Evolutionary conservation across 352 stramenopile species (phyloP).

Genomic region (Globisporangium camurandrum): DNA sequence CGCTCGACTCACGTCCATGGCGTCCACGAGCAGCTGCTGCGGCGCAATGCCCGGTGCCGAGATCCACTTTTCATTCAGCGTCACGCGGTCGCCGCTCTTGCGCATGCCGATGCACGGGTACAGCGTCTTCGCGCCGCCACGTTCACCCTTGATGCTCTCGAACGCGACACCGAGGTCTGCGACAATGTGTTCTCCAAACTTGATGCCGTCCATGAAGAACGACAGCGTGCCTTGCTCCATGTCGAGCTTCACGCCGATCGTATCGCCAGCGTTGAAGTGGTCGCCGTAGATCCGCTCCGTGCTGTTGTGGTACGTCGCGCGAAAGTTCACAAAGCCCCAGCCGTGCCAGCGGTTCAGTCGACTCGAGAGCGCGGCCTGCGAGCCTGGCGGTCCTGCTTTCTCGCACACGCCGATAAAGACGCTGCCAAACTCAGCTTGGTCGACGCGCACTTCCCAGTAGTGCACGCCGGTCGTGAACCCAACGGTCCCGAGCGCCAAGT

Average conservation of each 20-base stretch:
- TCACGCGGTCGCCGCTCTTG: conserved; percentile 93
- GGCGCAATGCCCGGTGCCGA: conserved; percentile 76
- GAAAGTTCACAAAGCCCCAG: conserved; percentile 97
- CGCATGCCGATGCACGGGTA: conserved; percentile 96
- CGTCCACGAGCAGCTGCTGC: conserved; percentile 72
- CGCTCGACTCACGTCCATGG: conserved; percentile 86
- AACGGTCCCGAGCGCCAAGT: conserved; percentile 76
- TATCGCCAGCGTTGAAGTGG: conserved; percentile 93
- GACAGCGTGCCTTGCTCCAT: conserved; percentile 96
- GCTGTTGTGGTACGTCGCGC: conserved; percentile 91
- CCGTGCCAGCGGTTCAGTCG: conserved; percentile 86
- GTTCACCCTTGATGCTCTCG: conserved; percentile 88
- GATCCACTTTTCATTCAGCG: conserved; percentile 93
- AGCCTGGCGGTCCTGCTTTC: conserved; percentile 72
- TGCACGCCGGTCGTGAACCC: conserved; percentile 90
- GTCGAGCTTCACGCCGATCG: conserved; percentile 97
- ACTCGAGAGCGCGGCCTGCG: conserved; percentile 66
- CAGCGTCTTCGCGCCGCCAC: conserved; percentile 82
- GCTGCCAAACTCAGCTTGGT: conserved; percentile 96
- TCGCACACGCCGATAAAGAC: conserved; percentile 97
- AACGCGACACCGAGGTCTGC: conserved; percentile 96
- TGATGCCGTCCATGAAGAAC: conserved; percentile 99
- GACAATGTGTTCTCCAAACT: conserved; percentile 98
- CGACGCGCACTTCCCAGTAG: conserved; percentile 97
- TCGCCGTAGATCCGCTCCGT: conserved; percentile 88